Conservation (phyloP, 2,329 filamentous ascomycete species). For the Pezicula radicicola region DNA sequence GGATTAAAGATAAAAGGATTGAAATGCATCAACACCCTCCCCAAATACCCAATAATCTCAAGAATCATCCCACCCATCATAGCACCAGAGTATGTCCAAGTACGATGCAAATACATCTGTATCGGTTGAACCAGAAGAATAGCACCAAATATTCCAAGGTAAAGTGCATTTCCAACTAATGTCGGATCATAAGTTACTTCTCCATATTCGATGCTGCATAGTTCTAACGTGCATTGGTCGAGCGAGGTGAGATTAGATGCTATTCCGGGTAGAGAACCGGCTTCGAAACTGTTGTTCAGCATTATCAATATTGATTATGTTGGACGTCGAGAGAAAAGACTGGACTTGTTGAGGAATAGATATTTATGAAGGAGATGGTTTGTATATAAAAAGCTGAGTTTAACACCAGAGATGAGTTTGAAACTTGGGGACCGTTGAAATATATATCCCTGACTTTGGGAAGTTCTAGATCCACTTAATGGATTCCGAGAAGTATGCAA, state of each 20-base stretch:
- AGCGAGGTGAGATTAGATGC: neutral
- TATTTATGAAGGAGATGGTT: too few relatives aligned
- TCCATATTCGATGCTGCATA: slow-evolving; percentile 8
- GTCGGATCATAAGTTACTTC: slow-evolving; percentile 13
- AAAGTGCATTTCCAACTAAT: slow-evolving; percentile 10
- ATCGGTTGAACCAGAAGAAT: slow-evolving; percentile 16
- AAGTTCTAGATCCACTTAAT: too few relatives aligned
- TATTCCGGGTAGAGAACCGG: neutral
- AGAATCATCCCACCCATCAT: slow-evolving; percentile 49
- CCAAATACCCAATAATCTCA: slow-evolving; percentile 56
- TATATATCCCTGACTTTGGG: too few relatives aligned
- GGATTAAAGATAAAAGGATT: slow-evolving; percentile 14
- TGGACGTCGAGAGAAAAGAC: too few relatives aligned
- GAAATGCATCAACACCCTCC: slow-evolving; percentile 27
- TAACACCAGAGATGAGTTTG: too few relatives aligned
- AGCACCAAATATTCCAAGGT: slow-evolving; percentile 11
- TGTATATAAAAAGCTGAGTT: too few relatives aligned
- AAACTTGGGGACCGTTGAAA: too few relatives aligned
- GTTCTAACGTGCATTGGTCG: neutral
- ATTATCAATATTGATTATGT: too few relatives aligned
- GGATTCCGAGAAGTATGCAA: too few relatives aligned
- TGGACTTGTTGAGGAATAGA: too few relatives aligned
- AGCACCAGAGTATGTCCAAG: slow-evolving; percentile 52
- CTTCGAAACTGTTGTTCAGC: neutral
- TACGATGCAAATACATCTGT: slow-evolving; percentile 39